These are phyloP conservation scores for Biscogniauxia sp. DNA, from an alignment of 2,329 filamentous ascomycete genomes.

Conservation along the genomic window DNA sequence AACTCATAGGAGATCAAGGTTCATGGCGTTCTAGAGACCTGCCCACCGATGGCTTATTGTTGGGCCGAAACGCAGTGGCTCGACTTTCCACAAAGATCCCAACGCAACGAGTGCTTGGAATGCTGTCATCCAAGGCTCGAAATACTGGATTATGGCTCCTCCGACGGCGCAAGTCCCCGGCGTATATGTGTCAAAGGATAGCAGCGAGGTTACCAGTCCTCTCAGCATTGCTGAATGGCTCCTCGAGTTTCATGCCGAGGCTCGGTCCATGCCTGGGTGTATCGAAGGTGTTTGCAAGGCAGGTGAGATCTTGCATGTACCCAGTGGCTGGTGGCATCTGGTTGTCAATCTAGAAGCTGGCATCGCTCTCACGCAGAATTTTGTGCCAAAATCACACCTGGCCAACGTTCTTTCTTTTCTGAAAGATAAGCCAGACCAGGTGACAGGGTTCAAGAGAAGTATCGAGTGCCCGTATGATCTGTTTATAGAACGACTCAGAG, in stretches of 20 bases:
- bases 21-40: conserved; percentile 55
- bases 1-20: neutral
- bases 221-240: conserved; percentile 97
- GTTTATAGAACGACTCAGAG: conserved; percentile 68
- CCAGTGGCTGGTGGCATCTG: conserved; percentile 94
- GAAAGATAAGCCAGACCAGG: conserved; percentile 76
- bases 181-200: conserved; percentile 84
- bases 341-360: conserved; percentile 85
- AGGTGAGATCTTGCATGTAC: conserved; percentile 89
- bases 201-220: conserved; percentile 89
- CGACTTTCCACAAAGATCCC: conserved; percentile 88
- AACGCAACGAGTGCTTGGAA: conserved; percentile 86
- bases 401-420: conserved; percentile 76
- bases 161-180: conserved; percentile 76
- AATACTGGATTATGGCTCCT: conserved; percentile 99
- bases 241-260: conserved; percentile 82
- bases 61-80: conserved; percentile 81
- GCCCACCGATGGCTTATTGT: conserved; percentile 92
- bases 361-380: conserved; percentile 93
- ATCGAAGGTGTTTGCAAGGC: conserved; percentile 79
- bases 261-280: conserved; percentile 72
- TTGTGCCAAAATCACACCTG: conserved; percentile 76
- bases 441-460: conserved; percentile 77
- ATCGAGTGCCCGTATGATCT: conserved; percentile 70
- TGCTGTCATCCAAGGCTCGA: conserved; percentile 81